Base-by-base conservation (phyloP, 2,329 filamentous ascomycete genomes). In the Penicillium italicum region DNA sequence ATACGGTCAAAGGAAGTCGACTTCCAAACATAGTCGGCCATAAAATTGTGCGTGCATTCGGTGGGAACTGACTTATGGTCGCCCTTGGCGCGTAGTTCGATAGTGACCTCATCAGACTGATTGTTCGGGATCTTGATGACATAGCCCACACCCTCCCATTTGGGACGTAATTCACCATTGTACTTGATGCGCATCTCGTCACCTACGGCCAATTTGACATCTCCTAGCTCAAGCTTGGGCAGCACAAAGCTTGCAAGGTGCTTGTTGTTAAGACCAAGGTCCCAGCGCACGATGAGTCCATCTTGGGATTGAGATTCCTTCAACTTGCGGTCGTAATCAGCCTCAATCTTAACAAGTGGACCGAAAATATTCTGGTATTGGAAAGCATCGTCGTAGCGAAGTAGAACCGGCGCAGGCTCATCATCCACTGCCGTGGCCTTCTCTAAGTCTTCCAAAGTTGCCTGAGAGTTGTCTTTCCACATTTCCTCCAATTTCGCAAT, bases 61-160 rank as follows among this genome's bases (percentile, higher is more conserved):
- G 91, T 96, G 0, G 94, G 94, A 1, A 97, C 90, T 28, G 89
- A 90, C 75, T 97, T 97, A 77, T 97, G 92, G 71, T 96, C 96
- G 59, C 91, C 92, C 60, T 94, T 93, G 68, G 94, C 91, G 64
- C 94, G 89, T 70, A 99, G 78, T 73, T 99, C 94, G 62, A 99
- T 88, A 10, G 89, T 95, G 50, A 99, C 94, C 72, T 99, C 93
- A 68, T 99, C 94, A 14, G 92, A 97, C 77, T 96, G 91, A 75
- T 97, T 97, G 81, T 99, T 97, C 22, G 94, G 95, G 57, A 99
- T 97, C 78, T 99, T 99, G 78, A 97, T 92, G 58, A 99, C 94
- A 74, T 99, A 99, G 62, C 94, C 94, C 33, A 99, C 94, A 36
- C 94, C 94, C 72, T 99, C 94, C 94, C 94, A 99, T 56, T 90